Conservation (phyloP, 2,329 filamentous ascomycete genomes). For the Fusarium duplospermum region DNA sequence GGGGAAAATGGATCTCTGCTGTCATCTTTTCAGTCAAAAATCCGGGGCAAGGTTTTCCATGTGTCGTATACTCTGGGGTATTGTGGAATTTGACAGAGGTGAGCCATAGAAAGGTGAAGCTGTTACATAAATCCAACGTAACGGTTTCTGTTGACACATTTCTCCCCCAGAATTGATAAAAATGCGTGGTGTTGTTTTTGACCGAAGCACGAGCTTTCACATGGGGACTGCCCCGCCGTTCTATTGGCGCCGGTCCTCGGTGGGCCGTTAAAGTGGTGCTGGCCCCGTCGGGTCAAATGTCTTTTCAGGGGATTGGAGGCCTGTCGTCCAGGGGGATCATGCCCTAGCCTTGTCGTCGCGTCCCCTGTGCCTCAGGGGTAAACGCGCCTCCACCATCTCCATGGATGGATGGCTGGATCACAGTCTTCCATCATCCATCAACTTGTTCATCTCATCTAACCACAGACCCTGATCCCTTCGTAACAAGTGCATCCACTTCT, state of each 20-base stretch:
- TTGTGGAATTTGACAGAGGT: constrained; percentile 20
- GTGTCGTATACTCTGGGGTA: constrained; percentile 34
- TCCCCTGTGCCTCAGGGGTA: constrained; percentile 1
- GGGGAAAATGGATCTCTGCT: constrained; percentile 29
- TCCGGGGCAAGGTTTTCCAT: constrained; percentile 15
- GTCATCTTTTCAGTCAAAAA: not conserved
- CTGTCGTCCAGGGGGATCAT: not conserved
- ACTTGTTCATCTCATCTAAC: constrained; percentile 6
- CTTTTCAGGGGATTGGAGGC: not conserved
- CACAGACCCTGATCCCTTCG: not conserved
- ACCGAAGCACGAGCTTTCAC: not conserved
- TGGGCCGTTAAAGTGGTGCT: constrained; percentile 1
- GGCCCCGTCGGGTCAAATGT: not conserved
- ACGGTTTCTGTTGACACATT: constrained; percentile 21
- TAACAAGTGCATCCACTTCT: no score
- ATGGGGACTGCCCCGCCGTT: not conserved
- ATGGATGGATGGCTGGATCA: not conserved
- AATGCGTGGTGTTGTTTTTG: not conserved
- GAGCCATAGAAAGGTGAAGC: constrained; percentile 36
- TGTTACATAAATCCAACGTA: constrained; percentile 44
- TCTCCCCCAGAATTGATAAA: not conserved
- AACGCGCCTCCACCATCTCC: not conserved
- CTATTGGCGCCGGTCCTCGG: not conserved
- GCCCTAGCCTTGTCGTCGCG: not conserved
- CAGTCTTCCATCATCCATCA: not conserved